A percentile compares a stretch with the other conserved stretches of the same genome.
phyloP scores from a whole-genome alignment of 1,139 yeast genomes.

The Lodderomyces oxycetoniae region DNA sequence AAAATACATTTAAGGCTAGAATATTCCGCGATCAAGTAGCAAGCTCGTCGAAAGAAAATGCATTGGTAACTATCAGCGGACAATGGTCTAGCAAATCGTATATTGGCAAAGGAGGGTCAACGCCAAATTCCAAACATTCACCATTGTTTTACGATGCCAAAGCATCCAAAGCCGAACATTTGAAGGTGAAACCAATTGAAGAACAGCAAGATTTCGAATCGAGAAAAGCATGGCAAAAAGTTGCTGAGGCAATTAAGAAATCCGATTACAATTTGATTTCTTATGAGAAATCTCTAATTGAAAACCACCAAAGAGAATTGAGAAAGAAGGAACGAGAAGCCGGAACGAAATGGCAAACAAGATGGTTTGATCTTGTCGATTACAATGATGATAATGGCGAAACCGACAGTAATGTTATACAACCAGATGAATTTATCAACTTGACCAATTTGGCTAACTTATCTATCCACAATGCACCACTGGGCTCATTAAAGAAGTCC shows the following conservation, averaged over 20 bases:
- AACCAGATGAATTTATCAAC: constrained; percentile 42
- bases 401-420: constrained; percentile 13
- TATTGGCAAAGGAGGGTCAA: constrained; percentile 38
- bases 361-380: constrained; percentile 71
- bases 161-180: constrained; percentile 44
- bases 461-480: constrained; percentile 60
- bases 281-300: constrained; percentile 69
- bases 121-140: constrained; percentile 41
- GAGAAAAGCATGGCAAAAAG: constrained; percentile 80
- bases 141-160: constrained; percentile 69
- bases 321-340: constrained; percentile 65
- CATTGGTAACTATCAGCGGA: constrained; percentile 75
- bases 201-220: constrained; percentile 73
- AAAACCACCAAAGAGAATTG: constrained; percentile 75
- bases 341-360: constrained; percentile 62
- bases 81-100: constrained; percentile 86
- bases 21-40: constrained; percentile 53
- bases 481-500: constrained; percentile 54
- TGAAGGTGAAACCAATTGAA: constrained; percentile 73
- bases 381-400: constrained; percentile 23
- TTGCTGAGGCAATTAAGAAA: constrained; percentile 76
- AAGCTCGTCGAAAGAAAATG: constrained; percentile 51
- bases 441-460: constrained; percentile 53
- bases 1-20: constrained; percentile 85
- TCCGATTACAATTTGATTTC: constrained; percentile 74